Conservation (phyloP, 352 stramenopile species). For the Globisporangium spinosum region DNA sequence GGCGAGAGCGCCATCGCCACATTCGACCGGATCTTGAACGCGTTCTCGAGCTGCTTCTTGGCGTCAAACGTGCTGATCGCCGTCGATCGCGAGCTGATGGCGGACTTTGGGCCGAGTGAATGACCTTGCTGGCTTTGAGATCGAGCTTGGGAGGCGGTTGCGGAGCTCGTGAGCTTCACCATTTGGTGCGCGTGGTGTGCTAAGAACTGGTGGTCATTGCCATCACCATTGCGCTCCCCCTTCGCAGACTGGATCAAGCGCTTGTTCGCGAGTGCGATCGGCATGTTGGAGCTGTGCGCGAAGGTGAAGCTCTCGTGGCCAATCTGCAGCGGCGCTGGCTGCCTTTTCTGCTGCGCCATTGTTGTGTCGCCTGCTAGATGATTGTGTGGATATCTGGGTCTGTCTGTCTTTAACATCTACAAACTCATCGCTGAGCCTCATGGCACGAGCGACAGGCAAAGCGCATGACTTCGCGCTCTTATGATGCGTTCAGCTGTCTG, state of each 20-base stretch:
- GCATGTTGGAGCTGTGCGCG: conserved; percentile 24
- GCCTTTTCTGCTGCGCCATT: conserved; percentile 17
- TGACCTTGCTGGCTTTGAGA: neutral
- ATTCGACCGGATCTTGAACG: conserved; percentile 22
- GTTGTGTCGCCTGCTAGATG: neutral
- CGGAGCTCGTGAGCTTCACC: conserved; percentile 26
- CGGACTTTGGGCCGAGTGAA: conserved; percentile 21
- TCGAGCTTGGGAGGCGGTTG: neutral
- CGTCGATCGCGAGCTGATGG: conserved; percentile 23
- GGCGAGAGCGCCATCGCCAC: conserved; percentile 12
- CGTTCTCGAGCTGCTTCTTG: conserved; percentile 30
- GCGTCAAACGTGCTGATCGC: conserved; percentile 24
- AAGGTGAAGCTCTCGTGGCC: conserved; percentile 25
- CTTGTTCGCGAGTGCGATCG: conserved; percentile 32
- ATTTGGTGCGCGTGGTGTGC: conserved; percentile 57
- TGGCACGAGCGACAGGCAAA: neutral
- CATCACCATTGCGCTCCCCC: conserved; percentile 11
- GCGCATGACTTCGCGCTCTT: neutral
- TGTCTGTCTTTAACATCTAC: neutral
- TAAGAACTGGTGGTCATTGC: conserved; percentile 19
- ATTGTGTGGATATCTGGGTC: neutral
- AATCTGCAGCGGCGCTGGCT: conserved; percentile 18
- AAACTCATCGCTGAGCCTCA: neutral
- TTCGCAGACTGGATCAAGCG: conserved; percentile 38
- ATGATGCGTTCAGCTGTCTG: neutral